A percentile compares a stretch with the other conserved stretches of the same genome.
Evolutionary conservation across 208 protist species (phyloP).

Genomic region (Baffinella frigidus): DNA sequence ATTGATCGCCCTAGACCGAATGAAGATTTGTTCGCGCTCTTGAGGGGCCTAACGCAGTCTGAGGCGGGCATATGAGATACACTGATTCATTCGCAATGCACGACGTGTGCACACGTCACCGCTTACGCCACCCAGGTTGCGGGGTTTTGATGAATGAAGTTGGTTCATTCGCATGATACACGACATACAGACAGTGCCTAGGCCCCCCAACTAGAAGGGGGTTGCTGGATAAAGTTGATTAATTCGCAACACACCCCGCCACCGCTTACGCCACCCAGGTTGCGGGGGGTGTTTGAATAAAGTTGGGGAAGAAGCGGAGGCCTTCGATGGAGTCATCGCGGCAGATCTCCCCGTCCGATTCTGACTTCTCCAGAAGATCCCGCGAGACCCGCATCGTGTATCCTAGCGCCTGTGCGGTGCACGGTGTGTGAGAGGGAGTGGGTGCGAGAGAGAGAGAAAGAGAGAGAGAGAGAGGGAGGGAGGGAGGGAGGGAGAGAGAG

Average conservation of each 20-base stretch:
- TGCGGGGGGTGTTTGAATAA: neutral
- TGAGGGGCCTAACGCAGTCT: no score
- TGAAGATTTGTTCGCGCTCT: no score
- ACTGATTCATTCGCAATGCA: neutral
- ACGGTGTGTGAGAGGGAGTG: neutral
- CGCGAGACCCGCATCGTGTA: no score
- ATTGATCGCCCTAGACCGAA: no score
- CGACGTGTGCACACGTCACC: no score
- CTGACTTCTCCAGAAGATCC: no score
- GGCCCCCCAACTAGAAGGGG: neutral
- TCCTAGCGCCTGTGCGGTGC: no score
- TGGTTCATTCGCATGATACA: no score
- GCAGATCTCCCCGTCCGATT: neutral
- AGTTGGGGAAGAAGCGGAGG: neutral
- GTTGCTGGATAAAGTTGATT: no score
- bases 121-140: neutral
- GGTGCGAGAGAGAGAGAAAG: neutral
- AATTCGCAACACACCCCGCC: neutral
- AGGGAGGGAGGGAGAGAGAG: neutral
- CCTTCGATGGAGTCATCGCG: neutral
- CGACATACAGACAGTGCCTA: neutral
- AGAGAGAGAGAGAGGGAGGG: neutral
- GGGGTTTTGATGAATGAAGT: neutral
- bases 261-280: neutral
- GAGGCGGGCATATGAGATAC: no score